These are phyloP conservation scores for Fabrea salina DNA, from an alignment of 169 alveolate genomes.

Conservation along the genomic window DNA sequence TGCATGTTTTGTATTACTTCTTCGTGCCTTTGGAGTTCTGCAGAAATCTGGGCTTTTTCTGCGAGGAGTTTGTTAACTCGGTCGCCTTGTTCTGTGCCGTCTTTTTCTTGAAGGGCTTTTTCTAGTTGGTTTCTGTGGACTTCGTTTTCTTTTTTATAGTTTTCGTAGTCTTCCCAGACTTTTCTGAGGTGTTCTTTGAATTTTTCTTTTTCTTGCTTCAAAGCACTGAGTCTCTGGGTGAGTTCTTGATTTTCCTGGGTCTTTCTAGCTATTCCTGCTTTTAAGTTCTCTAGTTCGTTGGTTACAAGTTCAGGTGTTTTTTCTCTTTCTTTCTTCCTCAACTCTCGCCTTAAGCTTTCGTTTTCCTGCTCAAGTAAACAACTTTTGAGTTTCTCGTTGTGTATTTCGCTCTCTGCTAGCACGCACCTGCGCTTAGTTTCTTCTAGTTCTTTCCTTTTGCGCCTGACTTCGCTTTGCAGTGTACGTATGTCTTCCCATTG, in stretches of 20 bases:
- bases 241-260: background rate
- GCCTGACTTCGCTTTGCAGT: background rate
- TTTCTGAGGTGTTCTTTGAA: conserved; percentile 13
- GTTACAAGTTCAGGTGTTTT: background rate
- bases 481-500: conserved; percentile 1
- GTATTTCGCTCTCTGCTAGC: background rate
- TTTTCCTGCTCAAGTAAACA: conserved; percentile 7
- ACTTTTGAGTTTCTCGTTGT: background rate
- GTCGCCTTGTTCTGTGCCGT: no score
- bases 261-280: background rate
- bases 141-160: background rate
- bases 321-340: conserved; percentile 20
- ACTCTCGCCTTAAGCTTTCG: conserved; percentile 2
- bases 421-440: conserved; percentile 9
- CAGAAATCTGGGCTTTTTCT: no score
- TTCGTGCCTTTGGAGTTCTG: no score
- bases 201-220: background rate
- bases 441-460: background rate
- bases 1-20: no score
- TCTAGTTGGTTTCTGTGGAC: no score
- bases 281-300: background rate
- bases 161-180: background rate
- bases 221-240: background rate
- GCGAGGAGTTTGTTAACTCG: no score
- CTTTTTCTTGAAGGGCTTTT: no score